Percentiles rank a stretch among this genome's conserved stretches.
phyloP scores from a whole-genome alignment of 2,329 filamentous ascomycete species.

The Passalora sequoiae region DNA sequence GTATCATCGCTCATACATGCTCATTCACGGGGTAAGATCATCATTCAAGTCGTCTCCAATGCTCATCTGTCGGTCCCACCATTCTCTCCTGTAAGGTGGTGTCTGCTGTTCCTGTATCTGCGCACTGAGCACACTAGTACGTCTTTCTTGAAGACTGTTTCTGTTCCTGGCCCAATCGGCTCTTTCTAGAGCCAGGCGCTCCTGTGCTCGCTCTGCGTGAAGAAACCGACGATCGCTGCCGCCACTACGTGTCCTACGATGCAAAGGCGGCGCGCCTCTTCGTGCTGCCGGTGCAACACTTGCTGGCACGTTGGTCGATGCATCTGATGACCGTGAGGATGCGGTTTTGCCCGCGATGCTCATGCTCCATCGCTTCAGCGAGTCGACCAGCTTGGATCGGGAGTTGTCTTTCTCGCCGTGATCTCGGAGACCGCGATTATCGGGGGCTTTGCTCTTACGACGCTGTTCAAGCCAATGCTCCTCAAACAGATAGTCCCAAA shows the following conservation, averaged over 20 bases:
- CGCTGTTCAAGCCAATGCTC: constrained; percentile 10
- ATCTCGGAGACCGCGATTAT: not conserved
- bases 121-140: constrained; percentile 14
- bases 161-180: constrained; percentile 23
- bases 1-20: constrained; percentile 3
- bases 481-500: constrained; percentile 26
- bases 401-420: constrained; percentile 8
- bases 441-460: constrained; percentile 12
- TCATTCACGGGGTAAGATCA: constrained; percentile 6
- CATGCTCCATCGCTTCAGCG: constrained; percentile 19
- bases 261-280: constrained; percentile 11
- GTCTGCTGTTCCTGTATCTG: constrained; percentile 6
- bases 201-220: constrained; percentile 35
- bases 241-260: constrained; percentile 29
- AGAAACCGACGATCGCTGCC: constrained; percentile 30
- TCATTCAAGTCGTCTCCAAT: constrained; percentile 12
- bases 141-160: constrained; percentile 20
- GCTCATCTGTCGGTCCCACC: constrained; percentile 27
- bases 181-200: constrained; percentile 38
- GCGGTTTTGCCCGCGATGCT: constrained; percentile 11
- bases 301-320: constrained; percentile 1
- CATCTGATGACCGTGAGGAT: constrained; percentile 8
- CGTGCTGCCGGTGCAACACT: constrained; percentile 3
- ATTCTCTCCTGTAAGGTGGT: constrained; percentile 22
- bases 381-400: constrained; percentile 14